phyloP scores from a whole-genome alignment of 441 rosid species.

The Adansonia rubrostipa region DNA sequence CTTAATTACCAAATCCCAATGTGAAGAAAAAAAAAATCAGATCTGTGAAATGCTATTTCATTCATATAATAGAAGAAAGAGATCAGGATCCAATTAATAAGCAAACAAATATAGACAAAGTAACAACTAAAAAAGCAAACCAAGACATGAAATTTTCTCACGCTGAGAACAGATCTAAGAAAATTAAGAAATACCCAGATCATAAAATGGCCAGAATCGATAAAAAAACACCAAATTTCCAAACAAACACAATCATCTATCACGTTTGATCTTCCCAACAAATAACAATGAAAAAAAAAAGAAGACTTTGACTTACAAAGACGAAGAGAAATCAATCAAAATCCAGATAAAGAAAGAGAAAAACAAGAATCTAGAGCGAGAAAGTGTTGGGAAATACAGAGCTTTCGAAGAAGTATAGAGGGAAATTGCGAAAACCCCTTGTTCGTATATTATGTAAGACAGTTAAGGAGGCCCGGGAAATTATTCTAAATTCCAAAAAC shows the following conservation, averaged over 20 bases:
- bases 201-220: conserved; percentile 16
- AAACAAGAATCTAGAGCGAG: neutral
- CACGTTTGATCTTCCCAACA: conserved; percentile 7
- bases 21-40: neutral
- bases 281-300: neutral
- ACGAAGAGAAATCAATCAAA: conserved; percentile 24
- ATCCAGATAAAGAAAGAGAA: conserved; percentile 19
- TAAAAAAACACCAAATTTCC: neutral
- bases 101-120: conserved; percentile 22
- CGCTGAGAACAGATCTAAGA: conserved; percentile 38
- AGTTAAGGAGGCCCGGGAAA: neutral
- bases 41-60: neutral
- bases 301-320: conserved; percentile 35
- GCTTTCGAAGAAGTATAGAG: too few relatives aligned
- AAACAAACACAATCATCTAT: neutral
- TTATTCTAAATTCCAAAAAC: conserved; percentile 5
- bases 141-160: neutral
- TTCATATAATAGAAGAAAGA: conserved; percentile 7
- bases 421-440: too few relatives aligned
- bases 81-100: conserved; percentile 41
- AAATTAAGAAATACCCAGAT: conserved; percentile 25
- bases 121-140: conserved; percentile 10
- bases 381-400: neutral
- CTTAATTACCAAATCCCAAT: conserved; percentile 27
- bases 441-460: too few relatives aligned